Conservation (phyloP, 805 yeast species). For the Metschnikowia arizonensis region DNA sequence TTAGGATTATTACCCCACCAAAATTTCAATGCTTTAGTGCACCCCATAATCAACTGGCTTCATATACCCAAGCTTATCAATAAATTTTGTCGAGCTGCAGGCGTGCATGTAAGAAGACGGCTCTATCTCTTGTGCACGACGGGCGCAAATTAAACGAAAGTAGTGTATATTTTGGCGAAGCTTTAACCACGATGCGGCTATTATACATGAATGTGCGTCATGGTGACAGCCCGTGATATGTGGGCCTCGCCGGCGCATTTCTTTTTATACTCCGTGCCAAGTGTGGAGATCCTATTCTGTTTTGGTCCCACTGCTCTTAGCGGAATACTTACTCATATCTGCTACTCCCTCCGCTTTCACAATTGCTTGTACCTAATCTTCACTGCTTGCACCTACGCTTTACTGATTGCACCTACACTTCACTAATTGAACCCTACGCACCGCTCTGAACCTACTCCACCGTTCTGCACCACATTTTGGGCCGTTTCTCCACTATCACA, state of each 20-base stretch:
- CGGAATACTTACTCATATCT: neutral
- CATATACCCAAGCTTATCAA: neutral
- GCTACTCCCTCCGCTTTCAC: neutral
- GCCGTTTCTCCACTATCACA: too few relatives aligned
- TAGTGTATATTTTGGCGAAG: neutral
- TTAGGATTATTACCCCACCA: too few relatives aligned
- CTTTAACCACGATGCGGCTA: neutral
- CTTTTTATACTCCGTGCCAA: conserved; percentile 1
- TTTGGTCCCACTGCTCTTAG: neutral
- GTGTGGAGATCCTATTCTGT: neutral
- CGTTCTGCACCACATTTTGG: too few relatives aligned
- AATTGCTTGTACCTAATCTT: too few relatives aligned
- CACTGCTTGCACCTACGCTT: too few relatives aligned
- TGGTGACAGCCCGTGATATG: conserved; percentile 1
- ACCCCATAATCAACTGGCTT: neutral
- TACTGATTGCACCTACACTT: too few relatives aligned
- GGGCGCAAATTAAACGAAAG: conserved; percentile 1
- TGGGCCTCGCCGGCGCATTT: neutral
- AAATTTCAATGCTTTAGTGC: too few relatives aligned
- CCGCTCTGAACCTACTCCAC: too few relatives aligned
- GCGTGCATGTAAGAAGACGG: neutral
- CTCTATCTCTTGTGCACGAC: conserved; percentile 2
- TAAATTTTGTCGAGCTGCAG: neutral
- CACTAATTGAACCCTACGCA: too few relatives aligned
- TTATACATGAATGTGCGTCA: conserved; percentile 1